These are phyloP conservation scores for Opeltia flavorubescens DNA, from an alignment of 495 filamentous ascomycete species.

Conservation along the genomic window DNA sequence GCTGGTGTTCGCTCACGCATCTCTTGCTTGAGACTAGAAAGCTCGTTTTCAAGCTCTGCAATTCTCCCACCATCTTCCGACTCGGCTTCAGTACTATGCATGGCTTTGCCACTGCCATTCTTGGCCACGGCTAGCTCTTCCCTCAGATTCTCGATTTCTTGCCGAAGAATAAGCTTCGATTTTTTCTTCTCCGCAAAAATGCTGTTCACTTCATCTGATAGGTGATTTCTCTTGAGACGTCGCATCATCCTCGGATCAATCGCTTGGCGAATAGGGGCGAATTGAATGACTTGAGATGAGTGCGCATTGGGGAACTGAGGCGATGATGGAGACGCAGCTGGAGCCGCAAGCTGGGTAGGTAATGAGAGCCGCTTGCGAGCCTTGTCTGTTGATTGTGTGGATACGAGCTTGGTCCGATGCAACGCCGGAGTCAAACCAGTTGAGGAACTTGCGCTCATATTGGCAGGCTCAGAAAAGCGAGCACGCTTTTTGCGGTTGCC, in stretches of 20 bases:
- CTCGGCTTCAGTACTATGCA: conserved; percentile 8
- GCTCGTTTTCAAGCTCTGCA: conserved; percentile 23
- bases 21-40: conserved; percentile 15
- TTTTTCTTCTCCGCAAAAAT: conserved; percentile 44
- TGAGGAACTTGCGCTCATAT: conserved; percentile 22
- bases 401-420: conserved; percentile 38
- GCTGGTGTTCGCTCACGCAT: conserved; percentile 6
- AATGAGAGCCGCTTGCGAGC: conserved; percentile 15
- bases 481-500: conserved; percentile 42
- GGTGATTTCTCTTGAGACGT: conserved; percentile 51
- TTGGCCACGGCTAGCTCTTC: conserved; percentile 34
- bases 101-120: conserved; percentile 17
- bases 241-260: conserved; percentile 59
- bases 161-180: conserved; percentile 29
- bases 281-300: conserved; percentile 33
- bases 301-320: conserved; percentile 16
- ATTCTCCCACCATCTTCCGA: conserved; percentile 18
- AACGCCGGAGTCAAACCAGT: conserved; percentile 60
- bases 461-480: conserved; percentile 60
- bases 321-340: conserved; percentile 11
- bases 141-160: conserved; percentile 36
- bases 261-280: conserved; percentile 54
- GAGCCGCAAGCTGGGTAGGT: conserved; percentile 18
- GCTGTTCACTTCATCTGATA: conserved; percentile 62
- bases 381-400: conserved; percentile 19